Percentiles rank a stretch among this genome's conserved stretches.
phyloP scores from a whole-genome alignment of 2,329 filamentous ascomycete genomes.

The Aurifilum marmelostoma region DNA sequence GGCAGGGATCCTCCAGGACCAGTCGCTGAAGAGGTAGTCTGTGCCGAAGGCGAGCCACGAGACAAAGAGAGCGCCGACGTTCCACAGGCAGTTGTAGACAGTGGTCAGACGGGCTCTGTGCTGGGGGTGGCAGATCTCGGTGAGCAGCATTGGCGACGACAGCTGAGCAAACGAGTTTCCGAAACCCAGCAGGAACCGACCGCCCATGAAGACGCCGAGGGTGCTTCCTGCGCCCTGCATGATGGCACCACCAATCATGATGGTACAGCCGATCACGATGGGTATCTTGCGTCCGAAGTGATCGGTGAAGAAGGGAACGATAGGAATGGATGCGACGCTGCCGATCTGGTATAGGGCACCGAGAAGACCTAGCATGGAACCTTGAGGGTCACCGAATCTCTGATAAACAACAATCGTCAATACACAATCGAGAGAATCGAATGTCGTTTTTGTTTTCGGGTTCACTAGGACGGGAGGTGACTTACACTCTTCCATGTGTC shows the following conservation, averaged over 20 bases:
- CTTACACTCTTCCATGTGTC: slow-evolving; percentile 44
- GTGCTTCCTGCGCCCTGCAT: slow-evolving; percentile 57
- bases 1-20: slow-evolving; percentile 56
- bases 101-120: slow-evolving; percentile 53
- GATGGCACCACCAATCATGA: slow-evolving; percentile 60
- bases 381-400: slow-evolving; percentile 52
- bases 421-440: background rate
- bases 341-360: slow-evolving; percentile 64
- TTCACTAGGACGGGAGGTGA: too few relatives aligned
- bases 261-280: slow-evolving; percentile 56
- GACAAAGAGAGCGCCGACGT: slow-evolving; percentile 51
- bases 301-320: slow-evolving; percentile 60
- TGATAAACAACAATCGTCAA: background rate
- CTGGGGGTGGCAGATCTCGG: slow-evolving; percentile 57
- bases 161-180: slow-evolving; percentile 58
- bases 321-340: slow-evolving; percentile 58
- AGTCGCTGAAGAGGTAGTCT: slow-evolving; percentile 48
- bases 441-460: too few relatives aligned
- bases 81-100: slow-evolving; percentile 61
- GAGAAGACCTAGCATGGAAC: slow-evolving; percentile 54
- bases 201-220: slow-evolving; percentile 54
- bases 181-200: slow-evolving; percentile 61
- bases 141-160: slow-evolving; percentile 55
- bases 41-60: slow-evolving; percentile 56
- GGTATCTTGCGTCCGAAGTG: slow-evolving; percentile 55